phyloP scores from a whole-genome alignment of 139 green algal genomes.

The Chlorella sp. region DNA sequence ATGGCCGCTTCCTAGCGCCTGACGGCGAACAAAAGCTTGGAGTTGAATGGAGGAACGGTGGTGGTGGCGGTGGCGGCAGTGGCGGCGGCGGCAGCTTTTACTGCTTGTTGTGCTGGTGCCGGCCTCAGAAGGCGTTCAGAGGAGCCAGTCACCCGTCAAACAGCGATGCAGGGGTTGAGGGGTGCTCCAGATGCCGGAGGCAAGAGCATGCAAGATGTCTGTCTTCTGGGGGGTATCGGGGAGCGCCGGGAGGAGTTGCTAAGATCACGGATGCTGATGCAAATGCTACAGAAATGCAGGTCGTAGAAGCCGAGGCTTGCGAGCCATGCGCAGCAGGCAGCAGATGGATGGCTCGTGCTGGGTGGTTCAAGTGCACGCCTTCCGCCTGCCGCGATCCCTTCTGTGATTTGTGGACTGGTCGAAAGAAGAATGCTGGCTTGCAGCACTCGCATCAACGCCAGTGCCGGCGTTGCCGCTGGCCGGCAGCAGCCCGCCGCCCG shows the following conservation, averaged over 20 bases:
- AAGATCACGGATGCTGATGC: too few species aligned
- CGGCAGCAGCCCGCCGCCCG: background rate
- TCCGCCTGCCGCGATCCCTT: background rate
- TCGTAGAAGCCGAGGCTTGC: too few species aligned
- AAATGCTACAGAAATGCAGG: too few species aligned
- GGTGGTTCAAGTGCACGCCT: background rate
- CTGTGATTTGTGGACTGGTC: background rate
- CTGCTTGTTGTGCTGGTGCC: background rate
- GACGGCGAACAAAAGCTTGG: background rate
- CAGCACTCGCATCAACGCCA: too few species aligned
- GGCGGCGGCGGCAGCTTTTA: background rate
- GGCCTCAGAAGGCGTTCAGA: too few species aligned
- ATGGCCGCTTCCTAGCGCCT: background rate
- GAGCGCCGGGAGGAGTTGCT: too few species aligned
- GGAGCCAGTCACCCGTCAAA: too few species aligned
- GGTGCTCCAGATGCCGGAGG: too few species aligned
- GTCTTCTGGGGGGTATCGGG: too few species aligned
- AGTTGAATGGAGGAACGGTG: background rate
- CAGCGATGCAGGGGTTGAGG: too few species aligned
- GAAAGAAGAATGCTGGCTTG: too few species aligned
- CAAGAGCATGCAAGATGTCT: too few species aligned
- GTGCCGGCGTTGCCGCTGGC: background rate
- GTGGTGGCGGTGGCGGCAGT: background rate
- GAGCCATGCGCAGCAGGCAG: background rate
- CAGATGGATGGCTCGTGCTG: background rate